A percentile compares a stretch with the other conserved stretches of the same genome.
phyloP scores from a whole-genome alignment of 2,329 filamentous ascomycete species.

The Diaporthe sp. region DNA sequence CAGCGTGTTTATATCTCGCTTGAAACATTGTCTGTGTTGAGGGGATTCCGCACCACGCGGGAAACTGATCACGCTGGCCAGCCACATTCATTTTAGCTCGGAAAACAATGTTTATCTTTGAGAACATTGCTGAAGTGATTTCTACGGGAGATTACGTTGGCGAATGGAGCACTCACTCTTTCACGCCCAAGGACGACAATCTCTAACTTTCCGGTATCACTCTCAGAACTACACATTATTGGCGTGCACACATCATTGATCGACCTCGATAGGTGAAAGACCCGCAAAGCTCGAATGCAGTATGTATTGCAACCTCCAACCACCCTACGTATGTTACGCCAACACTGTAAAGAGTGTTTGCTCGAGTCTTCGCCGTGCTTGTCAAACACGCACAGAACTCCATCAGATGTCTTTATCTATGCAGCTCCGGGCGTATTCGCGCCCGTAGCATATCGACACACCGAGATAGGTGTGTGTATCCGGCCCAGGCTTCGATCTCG shows the following conservation, averaged over 20 bases:
- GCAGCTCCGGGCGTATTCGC: background rate
- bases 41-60: background rate
- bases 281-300: background rate
- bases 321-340: background rate
- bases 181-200: too few species aligned
- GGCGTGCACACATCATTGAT: background rate
- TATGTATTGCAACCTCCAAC: background rate
- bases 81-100: background rate
- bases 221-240: background rate
- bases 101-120: background rate
- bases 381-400: slow-evolving; percentile 8
- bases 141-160: too few species aligned
- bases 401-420: background rate
- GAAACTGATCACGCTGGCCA: background rate
- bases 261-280: background rate
- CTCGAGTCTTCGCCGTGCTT: background rate
- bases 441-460: background rate
- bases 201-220: background rate
- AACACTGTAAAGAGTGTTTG: background rate
- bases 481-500: background rate
- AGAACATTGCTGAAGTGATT: background rate
- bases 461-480: background rate
- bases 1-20: slow-evolving; percentile 16
- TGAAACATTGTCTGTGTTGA: slow-evolving; percentile 22
- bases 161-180: too few species aligned